Percentiles rank a stretch among this genome's conserved stretches.
These are phyloP conservation scores for Arthrobotrys entomopaga DNA, from an alignment of 2,329 filamentous ascomycete genomes.

Conservation along the genomic window DNA sequence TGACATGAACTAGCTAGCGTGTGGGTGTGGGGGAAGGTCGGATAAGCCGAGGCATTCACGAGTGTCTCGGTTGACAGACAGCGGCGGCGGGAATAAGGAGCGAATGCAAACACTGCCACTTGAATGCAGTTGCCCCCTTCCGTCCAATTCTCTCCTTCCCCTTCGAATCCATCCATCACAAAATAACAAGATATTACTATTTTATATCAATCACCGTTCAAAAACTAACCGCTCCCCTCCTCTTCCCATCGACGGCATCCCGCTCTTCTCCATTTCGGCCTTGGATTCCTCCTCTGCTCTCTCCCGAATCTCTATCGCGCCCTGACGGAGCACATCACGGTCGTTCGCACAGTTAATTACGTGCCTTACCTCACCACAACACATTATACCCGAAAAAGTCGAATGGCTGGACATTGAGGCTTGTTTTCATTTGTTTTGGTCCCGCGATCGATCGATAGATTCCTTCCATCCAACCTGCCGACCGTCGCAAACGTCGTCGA, in stretches of 20 bases:
- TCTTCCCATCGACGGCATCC: constrained; percentile 27
- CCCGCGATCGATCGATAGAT: constrained; percentile 14
- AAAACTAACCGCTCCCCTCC: constrained; percentile 2
- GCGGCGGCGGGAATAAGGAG: not conserved
- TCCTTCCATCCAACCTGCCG: constrained; percentile 14
- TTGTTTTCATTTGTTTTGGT: constrained; percentile 49
- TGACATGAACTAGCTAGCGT: too few species aligned
- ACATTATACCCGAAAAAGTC: constrained; percentile 38
- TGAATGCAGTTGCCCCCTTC: constrained; percentile 1
- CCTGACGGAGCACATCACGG: constrained; percentile 23
- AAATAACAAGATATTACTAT: too few species aligned
- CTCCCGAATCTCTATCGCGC: constrained; percentile 16
- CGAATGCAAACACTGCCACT: constrained; percentile 27
- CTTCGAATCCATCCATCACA: constrained; percentile 5
- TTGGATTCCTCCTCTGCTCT: constrained; percentile 31
- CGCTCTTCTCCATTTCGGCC: constrained; percentile 53
- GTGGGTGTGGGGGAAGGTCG: constrained; percentile 31
- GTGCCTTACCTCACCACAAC: constrained; percentile 19
- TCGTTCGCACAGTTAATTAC: constrained; percentile 15
- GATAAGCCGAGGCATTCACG: constrained; percentile 54
- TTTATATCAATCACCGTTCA: too few species aligned
- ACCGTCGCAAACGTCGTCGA: constrained; percentile 34
- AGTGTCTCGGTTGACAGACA: constrained; percentile 16
- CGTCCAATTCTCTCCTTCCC: constrained; percentile 34
- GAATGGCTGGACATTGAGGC: constrained; percentile 50